Evolutionary conservation across 768 basidiomycete species (phyloP).

Genomic region (Holtermanniella nyarrowii): DNA sequence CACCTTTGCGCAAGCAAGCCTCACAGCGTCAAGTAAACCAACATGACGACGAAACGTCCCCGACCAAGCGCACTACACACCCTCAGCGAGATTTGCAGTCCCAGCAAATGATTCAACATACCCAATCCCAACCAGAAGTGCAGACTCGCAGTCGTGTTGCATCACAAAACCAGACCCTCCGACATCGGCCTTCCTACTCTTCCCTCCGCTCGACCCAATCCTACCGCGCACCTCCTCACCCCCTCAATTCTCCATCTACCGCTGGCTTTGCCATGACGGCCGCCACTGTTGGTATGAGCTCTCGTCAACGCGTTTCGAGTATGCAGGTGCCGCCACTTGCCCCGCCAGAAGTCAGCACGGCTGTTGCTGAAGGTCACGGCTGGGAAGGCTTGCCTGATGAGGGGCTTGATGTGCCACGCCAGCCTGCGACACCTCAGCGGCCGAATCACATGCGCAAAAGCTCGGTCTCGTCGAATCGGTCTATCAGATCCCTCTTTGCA

Average conservation of each 20-base stretch:
- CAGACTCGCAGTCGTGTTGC: constrained; percentile 8
- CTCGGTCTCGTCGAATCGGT: constrained; percentile 8
- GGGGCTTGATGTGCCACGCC: not conserved
- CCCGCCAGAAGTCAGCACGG: constrained; percentile 22
- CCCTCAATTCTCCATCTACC: constrained; percentile 24
- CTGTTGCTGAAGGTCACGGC: constrained; percentile 17
- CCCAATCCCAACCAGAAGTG: constrained; percentile 3
- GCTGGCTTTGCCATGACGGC: not conserved
- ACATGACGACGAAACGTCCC: constrained; percentile 11
- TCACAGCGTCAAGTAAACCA: not conserved
- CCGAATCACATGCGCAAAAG: constrained; percentile 1
- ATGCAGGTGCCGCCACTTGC: constrained; percentile 31
- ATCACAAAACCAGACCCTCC: constrained; percentile 6
- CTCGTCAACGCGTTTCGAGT: constrained; percentile 12
- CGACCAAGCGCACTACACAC: not conserved
- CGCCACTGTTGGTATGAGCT: not conserved
- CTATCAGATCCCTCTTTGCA: constrained; percentile 1
- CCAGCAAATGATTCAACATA: not conserved
- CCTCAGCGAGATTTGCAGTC: not conserved
- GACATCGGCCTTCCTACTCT: constrained; percentile 27
- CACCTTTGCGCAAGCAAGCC: not conserved
- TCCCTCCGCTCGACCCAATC: constrained; percentile 35
- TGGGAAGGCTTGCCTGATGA: constrained; percentile 21
- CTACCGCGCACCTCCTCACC: constrained; percentile 32
- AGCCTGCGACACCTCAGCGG: not conserved